Evolutionary conservation across 495 filamentous ascomycete species (phyloP).

Genomic region (Aspergillus leporis): DNA sequence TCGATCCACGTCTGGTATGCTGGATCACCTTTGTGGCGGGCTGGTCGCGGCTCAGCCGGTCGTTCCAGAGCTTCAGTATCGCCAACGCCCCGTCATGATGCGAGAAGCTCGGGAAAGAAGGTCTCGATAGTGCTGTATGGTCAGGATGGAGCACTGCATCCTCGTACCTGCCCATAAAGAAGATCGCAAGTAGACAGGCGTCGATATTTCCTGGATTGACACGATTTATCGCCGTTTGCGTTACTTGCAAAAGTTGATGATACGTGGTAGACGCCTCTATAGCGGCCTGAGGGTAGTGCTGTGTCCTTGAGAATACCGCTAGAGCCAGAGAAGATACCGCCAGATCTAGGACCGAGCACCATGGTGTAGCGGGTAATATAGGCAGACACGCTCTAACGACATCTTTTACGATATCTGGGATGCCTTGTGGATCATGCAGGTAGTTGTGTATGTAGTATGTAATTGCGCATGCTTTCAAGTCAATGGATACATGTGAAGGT

Average conservation of each 20-base stretch:
- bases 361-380: neutral
- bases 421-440: neutral
- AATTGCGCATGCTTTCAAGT: neutral
- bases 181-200: neutral
- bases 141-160: neutral
- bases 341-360: neutral
- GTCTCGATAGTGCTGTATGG: neutral
- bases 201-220: neutral
- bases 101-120: neutral
- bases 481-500: neutral
- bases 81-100: constrained; percentile 5
- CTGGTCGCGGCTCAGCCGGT: neutral
- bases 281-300: neutral
- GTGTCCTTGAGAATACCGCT: neutral
- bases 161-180: constrained; percentile 6
- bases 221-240: neutral
- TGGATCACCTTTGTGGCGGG: neutral
- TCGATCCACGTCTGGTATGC: constrained; percentile 1
- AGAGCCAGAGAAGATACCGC: neutral
- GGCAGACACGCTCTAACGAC: neutral
- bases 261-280: neutral
- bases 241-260: neutral
- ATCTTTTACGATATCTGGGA: neutral
- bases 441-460: constrained; percentile 1
- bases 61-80: neutral